Base-by-base conservation (phyloP, 805 yeast genomes). In the Middelhovenomyces tepae region DNA sequence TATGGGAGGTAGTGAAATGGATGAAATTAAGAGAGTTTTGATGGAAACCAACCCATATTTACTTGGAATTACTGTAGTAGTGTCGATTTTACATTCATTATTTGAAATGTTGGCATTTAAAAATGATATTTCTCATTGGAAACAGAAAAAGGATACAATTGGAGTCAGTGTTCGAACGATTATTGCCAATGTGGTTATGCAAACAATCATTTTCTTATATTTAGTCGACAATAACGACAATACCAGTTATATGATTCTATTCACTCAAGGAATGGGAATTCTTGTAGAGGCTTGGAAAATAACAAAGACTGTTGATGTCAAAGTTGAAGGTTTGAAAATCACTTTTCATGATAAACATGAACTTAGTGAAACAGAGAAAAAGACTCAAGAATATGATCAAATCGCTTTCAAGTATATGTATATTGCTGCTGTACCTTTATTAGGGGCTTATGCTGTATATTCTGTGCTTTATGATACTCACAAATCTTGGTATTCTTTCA, bases 251-350 rank as follows among this genome's bases (percentile, higher is more conserved):
- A 56, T 60, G 63, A 50, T 63, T 27, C 41, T 60, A 31, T 38
- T 51, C 4, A 47, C 59, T 1, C 65, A 60, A 37, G 63, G 63
- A 4, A 24, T 57, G 29, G 61, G 64, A 15, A 59, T 63, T 21
- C 27, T 57, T 8, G 54, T 63, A 6, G 67, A 63, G 39, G 64
- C 65, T 5, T 63, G 67, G 67, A 61, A 61, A 41, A 57, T 61
- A 34, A 59, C 63, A 19, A 61, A 62, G 21, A 53, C 56, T 15
- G 47, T 58, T 3, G 55, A 59, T 23, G 37, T 60, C 32, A 48
- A 47, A 3, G 20, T 40, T 22, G 33, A 35, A 15, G 24, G 30
- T n/a, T 21, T 28, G n/a, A 23, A 37, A n/a, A 15, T 59, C 15
- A 35, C 32, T 13, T 27, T 61, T 23, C 39, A 45, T 4, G 64